phyloP scores from a whole-genome alignment of 2,329 filamentous ascomycete genomes.

The Beauveria varroae region DNA sequence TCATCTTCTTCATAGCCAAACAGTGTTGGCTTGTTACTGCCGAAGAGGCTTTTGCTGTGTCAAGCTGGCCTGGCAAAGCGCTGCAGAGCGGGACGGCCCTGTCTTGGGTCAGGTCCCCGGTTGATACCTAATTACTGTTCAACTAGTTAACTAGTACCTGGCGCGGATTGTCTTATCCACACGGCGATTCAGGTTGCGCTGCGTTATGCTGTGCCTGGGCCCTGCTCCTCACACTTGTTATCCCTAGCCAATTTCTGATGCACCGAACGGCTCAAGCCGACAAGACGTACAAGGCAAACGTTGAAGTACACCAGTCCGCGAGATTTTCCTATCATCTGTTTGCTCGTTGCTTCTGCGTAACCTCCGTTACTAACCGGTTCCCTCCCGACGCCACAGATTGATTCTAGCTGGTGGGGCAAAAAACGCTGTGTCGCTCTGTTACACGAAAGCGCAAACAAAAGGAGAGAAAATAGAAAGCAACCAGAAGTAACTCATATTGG shows the following conservation, averaged over 20 bases:
- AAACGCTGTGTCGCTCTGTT: neutral
- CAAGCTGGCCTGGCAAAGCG: neutral
- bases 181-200: constrained; percentile 5
- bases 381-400: neutral
- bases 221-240: neutral
- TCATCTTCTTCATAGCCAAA: neutral
- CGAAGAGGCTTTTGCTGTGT: neutral
- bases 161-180: neutral
- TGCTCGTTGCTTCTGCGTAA: neutral
- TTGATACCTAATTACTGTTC: neutral
- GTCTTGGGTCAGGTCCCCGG: neutral
- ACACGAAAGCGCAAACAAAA: neutral
- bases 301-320: neutral
- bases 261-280: neutral
- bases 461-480: neutral
- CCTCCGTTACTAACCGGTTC: neutral
- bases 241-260: neutral
- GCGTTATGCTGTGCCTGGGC: neutral
- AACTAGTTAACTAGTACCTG: neutral
- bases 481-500: neutral
- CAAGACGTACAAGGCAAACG: neutral
- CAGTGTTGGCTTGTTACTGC: neutral
- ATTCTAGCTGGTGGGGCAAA: neutral
- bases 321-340: neutral
- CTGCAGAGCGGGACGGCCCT: constrained; percentile 9